These are phyloP conservation scores for Fusarium decemcellulare DNA, from an alignment of 2,329 filamentous ascomycete genomes.

Conservation along the genomic window DNA sequence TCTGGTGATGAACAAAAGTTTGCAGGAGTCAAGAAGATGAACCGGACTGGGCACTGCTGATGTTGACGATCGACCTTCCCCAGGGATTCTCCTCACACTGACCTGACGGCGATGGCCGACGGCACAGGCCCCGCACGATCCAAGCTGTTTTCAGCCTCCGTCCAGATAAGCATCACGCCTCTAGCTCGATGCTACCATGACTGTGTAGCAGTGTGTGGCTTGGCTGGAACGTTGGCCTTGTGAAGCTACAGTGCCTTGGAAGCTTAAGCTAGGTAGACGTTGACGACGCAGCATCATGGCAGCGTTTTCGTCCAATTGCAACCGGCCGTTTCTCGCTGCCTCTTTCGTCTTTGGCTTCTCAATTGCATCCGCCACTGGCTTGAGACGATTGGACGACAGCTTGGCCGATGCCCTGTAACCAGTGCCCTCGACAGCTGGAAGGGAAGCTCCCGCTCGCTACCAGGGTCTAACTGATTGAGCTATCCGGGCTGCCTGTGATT, in stretches of 20 bases:
- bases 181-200: conserved; percentile 35
- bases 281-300: conserved; percentile 5
- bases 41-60: conserved; percentile 22
- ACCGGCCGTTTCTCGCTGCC: not conserved
- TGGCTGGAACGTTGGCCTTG: conserved; percentile 31
- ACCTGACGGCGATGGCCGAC: conserved; percentile 36
- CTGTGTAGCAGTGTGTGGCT: conserved; percentile 34
- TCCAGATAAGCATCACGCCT: conserved; percentile 47
- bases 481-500: not conserved
- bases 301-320: not conserved
- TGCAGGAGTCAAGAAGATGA: conserved; percentile 18
- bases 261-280: not conserved
- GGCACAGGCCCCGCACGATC: conserved; percentile 39
- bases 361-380: not conserved
- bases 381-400: not conserved
- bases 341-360: not conserved
- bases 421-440: not conserved
- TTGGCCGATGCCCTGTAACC: not conserved
- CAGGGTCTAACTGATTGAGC: not conserved
- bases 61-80: conserved; percentile 37
- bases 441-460: not conserved
- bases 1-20: conserved; percentile 1
- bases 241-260: conserved; percentile 5
- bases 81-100: conserved; percentile 42
- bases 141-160: conserved; percentile 36